Evolutionary conservation across 139 green algal genomes (phyloP).

Genomic region (Volvox reticuliferus): DNA sequence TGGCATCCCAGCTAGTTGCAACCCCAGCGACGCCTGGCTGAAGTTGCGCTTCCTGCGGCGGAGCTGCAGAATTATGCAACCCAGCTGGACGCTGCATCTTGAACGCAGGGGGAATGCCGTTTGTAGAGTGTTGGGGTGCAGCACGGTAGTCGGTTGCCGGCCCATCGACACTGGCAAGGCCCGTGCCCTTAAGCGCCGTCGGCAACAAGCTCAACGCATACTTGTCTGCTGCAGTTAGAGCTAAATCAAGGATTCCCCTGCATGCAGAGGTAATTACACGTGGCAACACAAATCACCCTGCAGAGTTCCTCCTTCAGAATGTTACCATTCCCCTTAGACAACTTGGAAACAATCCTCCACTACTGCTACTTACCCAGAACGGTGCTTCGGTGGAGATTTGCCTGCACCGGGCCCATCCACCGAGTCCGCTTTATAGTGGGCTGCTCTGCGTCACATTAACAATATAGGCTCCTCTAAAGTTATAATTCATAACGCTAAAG

Average conservation of each 20-base stretch:
- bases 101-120: not conserved
- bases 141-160: not conserved
- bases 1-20: conserved; percentile 38
- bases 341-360: not conserved
- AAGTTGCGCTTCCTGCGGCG: not conserved
- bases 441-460: not conserved
- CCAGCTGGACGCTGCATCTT: not conserved
- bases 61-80: not conserved
- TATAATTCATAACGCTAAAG: not conserved
- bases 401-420: not conserved
- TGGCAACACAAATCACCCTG: not conserved
- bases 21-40: not conserved
- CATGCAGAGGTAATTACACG: not conserved
- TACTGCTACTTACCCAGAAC: conserved; percentile 15
- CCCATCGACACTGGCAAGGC: not conserved
- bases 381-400: conserved; percentile 23
- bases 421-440: conserved; percentile 24
- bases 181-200: conserved; percentile 14
- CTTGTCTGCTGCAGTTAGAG: conserved; percentile 33
- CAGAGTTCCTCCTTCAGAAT: not conserved
- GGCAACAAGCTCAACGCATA: conserved; percentile 43
- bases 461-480: not conserved
- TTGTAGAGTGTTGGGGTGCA: not conserved
- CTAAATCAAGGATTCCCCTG: conserved; percentile 43
- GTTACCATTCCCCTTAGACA: not conserved